Conservation (phyloP, 129 eudicot genomes). For the Centaurea solstitialis region DNA sequence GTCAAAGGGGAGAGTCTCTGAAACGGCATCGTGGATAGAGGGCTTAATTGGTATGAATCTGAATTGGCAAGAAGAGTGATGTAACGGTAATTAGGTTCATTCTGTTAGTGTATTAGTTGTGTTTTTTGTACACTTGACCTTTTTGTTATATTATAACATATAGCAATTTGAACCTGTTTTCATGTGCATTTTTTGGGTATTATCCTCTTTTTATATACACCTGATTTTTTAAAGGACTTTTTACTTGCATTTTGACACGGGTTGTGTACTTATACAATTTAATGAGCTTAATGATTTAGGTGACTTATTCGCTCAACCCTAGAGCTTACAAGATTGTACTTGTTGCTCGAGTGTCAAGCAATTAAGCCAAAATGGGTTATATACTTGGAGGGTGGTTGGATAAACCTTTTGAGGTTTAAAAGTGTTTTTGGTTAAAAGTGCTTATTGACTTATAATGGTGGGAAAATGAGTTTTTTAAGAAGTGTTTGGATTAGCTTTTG, state of each 20-base stretch:
- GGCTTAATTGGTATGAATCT: constrained; percentile 17
- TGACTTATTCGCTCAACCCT: not conserved
- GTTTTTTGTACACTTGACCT: not conserved
- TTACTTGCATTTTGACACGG: not conserved
- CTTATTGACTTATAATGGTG: no score
- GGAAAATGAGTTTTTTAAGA: no score
- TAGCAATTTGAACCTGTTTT: constrained; percentile 9
- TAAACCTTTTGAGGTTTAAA: no score
- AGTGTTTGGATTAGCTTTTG: no score
- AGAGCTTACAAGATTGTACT: not conserved
- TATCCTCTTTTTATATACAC: not conserved
- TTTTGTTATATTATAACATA: not conserved
- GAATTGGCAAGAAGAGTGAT: not conserved
- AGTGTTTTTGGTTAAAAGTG: no score
- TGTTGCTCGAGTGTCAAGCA: not conserved
- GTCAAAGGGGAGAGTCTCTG: constrained; percentile 35
- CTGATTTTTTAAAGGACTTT: not conserved
- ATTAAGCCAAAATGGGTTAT: not conserved
- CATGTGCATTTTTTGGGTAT: not conserved
- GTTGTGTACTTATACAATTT: not conserved
- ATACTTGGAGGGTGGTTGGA: no score
- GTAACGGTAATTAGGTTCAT: not conserved
- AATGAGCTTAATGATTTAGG: not conserved
- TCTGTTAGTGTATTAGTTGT: constrained; percentile 2
- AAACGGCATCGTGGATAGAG: constrained; percentile 42